Evolutionary conservation across 2,329 filamentous ascomycete species (phyloP).

Genomic region (Sclerotinia glacialis): DNA sequence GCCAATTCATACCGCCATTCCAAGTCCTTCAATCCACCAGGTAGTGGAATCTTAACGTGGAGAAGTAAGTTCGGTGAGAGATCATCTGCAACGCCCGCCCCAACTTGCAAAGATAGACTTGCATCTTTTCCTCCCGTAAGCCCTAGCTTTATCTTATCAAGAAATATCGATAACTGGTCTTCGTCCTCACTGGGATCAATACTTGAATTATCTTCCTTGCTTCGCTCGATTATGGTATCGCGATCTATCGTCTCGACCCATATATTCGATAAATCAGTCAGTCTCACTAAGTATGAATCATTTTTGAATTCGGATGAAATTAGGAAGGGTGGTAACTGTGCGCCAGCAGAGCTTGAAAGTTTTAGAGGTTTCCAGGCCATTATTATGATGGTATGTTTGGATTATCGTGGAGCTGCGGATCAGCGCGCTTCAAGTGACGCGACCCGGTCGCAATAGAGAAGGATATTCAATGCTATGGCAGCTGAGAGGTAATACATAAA

Average conservation of each 20-base stretch:
- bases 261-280: conserved; percentile 72
- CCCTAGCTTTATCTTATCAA: conserved; percentile 58
- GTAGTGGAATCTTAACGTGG: conserved; percentile 58
- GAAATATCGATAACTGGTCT: conserved; percentile 64
- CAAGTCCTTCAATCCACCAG: conserved; percentile 59
- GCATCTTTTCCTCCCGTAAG: conserved; percentile 45
- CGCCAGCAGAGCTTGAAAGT: conserved; percentile 25
- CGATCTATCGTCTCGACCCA: conserved; percentile 67
- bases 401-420: background rate
- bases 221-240: conserved; percentile 60
- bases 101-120: conserved; percentile 47
- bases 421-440: background rate
- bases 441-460: background rate
- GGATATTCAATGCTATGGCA: background rate
- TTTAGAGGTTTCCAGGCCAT: conserved; percentile 35
- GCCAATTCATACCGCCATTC: conserved; percentile 62
- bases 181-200: conserved; percentile 67
- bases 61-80: conserved; percentile 41
- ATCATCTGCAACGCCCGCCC: conserved; percentile 23
- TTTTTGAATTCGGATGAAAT: conserved; percentile 56
- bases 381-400: background rate
- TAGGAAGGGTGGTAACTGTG: conserved; percentile 57
- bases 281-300: conserved; percentile 59
- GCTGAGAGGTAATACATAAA: background rate
- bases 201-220: conserved; percentile 60